Evolutionary conservation across 1,139 yeast species (phyloP).

Genomic region (Sugiyamaella japonica): DNA sequence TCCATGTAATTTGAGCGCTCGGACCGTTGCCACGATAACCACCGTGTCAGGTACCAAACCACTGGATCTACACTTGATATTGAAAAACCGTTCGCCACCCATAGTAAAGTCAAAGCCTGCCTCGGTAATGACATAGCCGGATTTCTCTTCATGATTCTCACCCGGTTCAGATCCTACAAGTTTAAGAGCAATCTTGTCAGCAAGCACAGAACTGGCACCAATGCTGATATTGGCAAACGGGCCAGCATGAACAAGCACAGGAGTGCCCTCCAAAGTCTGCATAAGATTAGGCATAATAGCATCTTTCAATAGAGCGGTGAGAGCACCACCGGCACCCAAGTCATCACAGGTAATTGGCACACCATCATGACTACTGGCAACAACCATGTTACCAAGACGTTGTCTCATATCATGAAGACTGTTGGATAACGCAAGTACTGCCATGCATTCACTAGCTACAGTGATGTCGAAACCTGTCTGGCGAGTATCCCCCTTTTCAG

Average conservation of each 20-base stretch:
- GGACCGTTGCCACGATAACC: conserved; percentile 94
- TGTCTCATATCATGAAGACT: conserved; percentile 84
- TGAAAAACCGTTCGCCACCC: conserved; percentile 98
- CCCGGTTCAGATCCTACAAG: conserved; percentile 73
- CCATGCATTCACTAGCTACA: conserved; percentile 98
- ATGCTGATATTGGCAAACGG: conserved; percentile 98
- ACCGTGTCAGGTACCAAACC: conserved; percentile 91
- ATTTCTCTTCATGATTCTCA: conserved; percentile 57
- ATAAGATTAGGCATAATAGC: conserved; percentile 96
- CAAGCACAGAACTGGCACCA: conserved; percentile 93
- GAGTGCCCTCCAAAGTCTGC: conserved; percentile 99
- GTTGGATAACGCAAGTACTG: conserved; percentile 86
- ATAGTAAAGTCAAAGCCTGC: conserved; percentile 99
- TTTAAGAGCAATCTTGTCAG: conserved; percentile 94
- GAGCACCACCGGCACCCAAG: conserved; percentile 95
- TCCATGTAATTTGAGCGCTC: conserved; percentile 97
- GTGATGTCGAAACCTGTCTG: conserved; percentile 94
- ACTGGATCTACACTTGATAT: conserved; percentile 92
- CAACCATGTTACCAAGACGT: conserved; percentile 87
- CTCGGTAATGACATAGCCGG: conserved; percentile 93
- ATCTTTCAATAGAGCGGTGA: conserved; percentile 92
- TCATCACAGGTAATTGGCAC: conserved; percentile 95
- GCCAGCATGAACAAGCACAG: conserved; percentile 97
- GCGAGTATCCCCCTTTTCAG: conserved; percentile 89
- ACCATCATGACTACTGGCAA: conserved; percentile 78